phyloP scores from a whole-genome alignment of 805 yeast genomes.

The Sporopachydermia lactativora region DNA sequence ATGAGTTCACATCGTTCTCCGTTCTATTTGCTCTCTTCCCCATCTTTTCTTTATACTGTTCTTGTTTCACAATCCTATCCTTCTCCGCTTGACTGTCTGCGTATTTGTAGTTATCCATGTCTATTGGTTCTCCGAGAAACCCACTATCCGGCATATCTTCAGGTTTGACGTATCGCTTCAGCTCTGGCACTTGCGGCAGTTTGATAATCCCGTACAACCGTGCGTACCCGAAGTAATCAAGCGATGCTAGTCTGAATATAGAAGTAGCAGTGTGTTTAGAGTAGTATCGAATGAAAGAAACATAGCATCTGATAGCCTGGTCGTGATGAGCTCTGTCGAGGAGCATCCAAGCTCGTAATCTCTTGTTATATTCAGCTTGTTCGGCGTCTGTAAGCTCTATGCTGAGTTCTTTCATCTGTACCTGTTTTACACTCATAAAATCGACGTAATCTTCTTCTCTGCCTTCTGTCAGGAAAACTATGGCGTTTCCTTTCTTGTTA shows the following conservation, averaged over 20 bases:
- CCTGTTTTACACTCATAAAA: slow-evolving; percentile 61
- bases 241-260: slow-evolving; percentile 58
- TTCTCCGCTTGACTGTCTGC: slow-evolving; percentile 50
- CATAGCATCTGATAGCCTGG: slow-evolving; percentile 62
- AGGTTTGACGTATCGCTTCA: slow-evolving; percentile 31
- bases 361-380: slow-evolving; percentile 16
- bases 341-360: slow-evolving; percentile 40
- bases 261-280: slow-evolving; percentile 81
- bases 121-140: slow-evolving; percentile 50
- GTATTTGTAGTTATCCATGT: slow-evolving; percentile 56
- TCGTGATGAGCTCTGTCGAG: slow-evolving; percentile 76
- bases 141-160: slow-evolving; percentile 54
- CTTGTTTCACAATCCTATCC: slow-evolving; percentile 43
- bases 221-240: slow-evolving; percentile 65
- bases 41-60: slow-evolving; percentile 26
- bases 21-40: slow-evolving; percentile 17
- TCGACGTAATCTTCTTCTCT: slow-evolving; percentile 73
- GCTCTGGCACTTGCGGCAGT: slow-evolving; percentile 92
- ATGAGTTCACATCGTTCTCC: slow-evolving; percentile 43
- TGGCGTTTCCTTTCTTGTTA: slow-evolving; percentile 66
- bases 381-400: slow-evolving; percentile 10
- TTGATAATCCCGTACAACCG: slow-evolving; percentile 67
- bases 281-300: slow-evolving; percentile 72
- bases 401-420: slow-evolving; percentile 31
- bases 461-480: slow-evolving; percentile 57